phyloP scores from a whole-genome alignment of 2,329 filamentous ascomycete species.

The Trichophyton benhamiae region DNA sequence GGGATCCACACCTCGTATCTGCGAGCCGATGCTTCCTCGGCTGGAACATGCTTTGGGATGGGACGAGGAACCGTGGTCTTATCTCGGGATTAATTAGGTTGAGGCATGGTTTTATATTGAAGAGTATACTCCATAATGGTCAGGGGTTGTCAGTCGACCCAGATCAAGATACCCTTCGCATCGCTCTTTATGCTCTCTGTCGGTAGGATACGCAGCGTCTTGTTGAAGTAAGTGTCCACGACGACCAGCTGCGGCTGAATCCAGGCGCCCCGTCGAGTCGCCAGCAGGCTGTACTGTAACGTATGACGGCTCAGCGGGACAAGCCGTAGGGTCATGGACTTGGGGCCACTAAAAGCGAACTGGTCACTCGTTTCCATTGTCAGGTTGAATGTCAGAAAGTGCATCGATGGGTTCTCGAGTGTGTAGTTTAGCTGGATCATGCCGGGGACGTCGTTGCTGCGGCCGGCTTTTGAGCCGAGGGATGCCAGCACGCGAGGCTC shows the following conservation, averaged over 20 bases:
- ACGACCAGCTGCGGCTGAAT: constrained; percentile 63
- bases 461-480: constrained; percentile 21
- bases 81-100: not conserved
- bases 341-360: constrained; percentile 86
- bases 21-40: not conserved
- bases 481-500: constrained; percentile 72
- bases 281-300: constrained; percentile 62
- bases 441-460: constrained; percentile 17
- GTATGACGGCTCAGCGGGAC: constrained; percentile 67
- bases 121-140: no score
- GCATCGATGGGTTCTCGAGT: constrained; percentile 86
- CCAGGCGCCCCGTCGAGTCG: constrained; percentile 52
- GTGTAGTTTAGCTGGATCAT: constrained; percentile 48
- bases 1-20: not conserved
- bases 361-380: constrained; percentile 85
- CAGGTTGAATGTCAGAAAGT: constrained; percentile 87
- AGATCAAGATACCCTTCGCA: constrained; percentile 39
- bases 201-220: constrained; percentile 67
- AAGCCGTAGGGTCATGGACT: constrained; percentile 66
- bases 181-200: constrained; percentile 54
- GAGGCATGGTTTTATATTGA: no score
- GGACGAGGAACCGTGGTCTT: no score
- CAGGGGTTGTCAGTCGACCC: constrained; percentile 24
- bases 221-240: constrained; percentile 85
- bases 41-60: not conserved